Evolutionary conservation across 2,329 filamentous ascomycete species (phyloP), one percentile per base, ranked within the genome.

Genomic region (Fusarium sp.): DNA sequence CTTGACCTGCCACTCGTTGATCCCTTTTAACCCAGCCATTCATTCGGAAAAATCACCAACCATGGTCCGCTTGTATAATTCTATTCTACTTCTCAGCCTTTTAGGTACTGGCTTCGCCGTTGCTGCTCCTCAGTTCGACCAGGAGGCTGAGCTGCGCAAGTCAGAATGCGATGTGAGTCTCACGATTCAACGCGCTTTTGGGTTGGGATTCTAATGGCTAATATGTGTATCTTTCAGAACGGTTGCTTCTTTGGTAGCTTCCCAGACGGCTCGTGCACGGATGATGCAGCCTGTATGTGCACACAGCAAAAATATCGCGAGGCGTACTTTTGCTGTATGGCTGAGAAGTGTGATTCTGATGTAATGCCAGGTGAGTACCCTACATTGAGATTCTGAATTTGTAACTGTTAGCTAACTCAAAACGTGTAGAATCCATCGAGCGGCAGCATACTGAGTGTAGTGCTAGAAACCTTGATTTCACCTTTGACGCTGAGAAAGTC

Each of bases 251-350:
- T 24, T 15, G n/a, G 8, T 10, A 60, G 38, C 12, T 60, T 60
- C 20, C 55, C 57, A 0, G 45, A 30, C 4, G 57, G 57, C 8
- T 60, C 44, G 11, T 60, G 55, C 14, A 60, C 43, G 12, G 32
- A 59, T 4, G 28, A 60, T 15, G 20, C 45, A 1, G 55, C 38
- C 10, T 60, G 45, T 2, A 59, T 60, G 32, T 60, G 45, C 8
- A 60, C 4, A 0, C 30, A 60, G 12, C 32, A 52, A 17, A 58
- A 39, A 9, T 44, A 60, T 32, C 55, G 55, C 1, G 45, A 60
- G 14, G 39, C 30, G 3, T 60, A 60, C 23, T 60, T 60, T 21
- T 60, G 55, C 21, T 60, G 55, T 2, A 52, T 60, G 46, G 39
- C 57, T 1, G 26, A 60, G 24, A 52, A 40, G 3, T 60, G 57